Base-by-base conservation (phyloP, 495 filamentous ascomycete species). In the Daldinia grandis region DNA sequence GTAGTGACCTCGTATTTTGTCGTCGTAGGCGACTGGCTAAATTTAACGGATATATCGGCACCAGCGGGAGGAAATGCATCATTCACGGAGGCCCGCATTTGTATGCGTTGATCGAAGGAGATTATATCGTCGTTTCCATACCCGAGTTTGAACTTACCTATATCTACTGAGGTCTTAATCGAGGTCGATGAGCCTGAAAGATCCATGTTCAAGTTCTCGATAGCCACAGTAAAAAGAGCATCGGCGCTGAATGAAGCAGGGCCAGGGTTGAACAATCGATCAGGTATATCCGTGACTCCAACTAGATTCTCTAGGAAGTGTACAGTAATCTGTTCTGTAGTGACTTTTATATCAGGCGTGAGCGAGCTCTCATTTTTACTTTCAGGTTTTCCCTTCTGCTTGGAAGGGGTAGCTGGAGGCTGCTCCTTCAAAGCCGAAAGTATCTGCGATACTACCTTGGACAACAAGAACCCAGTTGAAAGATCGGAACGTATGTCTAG, bases 1-100 rank as follows among this genome's bases (percentile, higher is more conserved):
- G 94, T 97, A n/a, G 84, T 86, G n/a, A 97, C 72, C n/a, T 91
- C 87, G 25, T 92, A 76, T 47, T 84, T 84, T n/a, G 85, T 85
- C 4, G 80, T 78, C 0, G 84, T 81, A 5, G 82, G 47, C 0
- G 82, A 85, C 60, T 87, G 88, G 1, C 70, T 81, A 3, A 92
- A 59, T 30, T 86, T 87, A 28, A 94, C 72, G 19, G 85, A 84
- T 7, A 97, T 80, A 64, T 96, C 92, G 54, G 86, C 81, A 31
- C 89, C 88, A 15, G 82, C 72, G 17, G 87, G 76, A 10, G 87
- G 81, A 69, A 84, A 82, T 15, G 88, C 81, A 74, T 90, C 89
- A 69, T 87, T 84, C 9, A 89, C 85, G 17, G 93, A 94, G 64
- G 91, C 86, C 55, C 89, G 86, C 88, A 95, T 87, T 71, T 87